Conservation (phyloP, 1,284 basidiomycete species). For the Moniliophthora roreri region DNA sequence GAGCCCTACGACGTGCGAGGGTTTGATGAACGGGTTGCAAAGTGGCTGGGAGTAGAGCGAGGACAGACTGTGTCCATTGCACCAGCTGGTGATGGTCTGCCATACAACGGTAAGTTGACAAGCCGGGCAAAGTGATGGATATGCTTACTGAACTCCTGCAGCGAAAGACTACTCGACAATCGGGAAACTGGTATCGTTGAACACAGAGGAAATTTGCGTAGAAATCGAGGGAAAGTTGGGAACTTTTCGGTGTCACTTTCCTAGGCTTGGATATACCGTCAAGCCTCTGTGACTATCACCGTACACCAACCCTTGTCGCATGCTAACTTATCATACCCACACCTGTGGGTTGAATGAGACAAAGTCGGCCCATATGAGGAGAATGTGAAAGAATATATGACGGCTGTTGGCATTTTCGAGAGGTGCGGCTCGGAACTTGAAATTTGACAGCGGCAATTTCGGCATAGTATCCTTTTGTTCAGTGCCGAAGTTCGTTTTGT, state of each 20-base stretch:
- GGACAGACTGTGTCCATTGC: constrained; percentile 41
- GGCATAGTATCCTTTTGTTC: too few relatives aligned
- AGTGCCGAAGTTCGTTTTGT: too few relatives aligned
- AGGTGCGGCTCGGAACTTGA: too few relatives aligned
- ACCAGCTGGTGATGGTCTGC: constrained; percentile 51
- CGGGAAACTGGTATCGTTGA: constrained; percentile 51
- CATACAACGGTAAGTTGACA: neutral
- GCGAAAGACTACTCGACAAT: constrained; percentile 28
- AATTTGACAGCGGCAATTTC: too few relatives aligned
- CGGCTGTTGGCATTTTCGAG: too few relatives aligned
- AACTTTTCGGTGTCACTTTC: constrained; percentile 51
- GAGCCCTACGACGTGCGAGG: constrained; percentile 39
- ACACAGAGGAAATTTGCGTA: constrained; percentile 48
- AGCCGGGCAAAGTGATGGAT: too few relatives aligned
- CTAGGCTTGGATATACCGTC: constrained; percentile 37
- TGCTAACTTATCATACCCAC: too few relatives aligned
- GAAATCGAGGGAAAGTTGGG: constrained; percentile 41
- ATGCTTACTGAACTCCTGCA: neutral
- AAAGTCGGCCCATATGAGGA: too few relatives aligned
- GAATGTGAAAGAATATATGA: too few relatives aligned
- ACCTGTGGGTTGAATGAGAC: too few relatives aligned
- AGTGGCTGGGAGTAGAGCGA: constrained; percentile 36
- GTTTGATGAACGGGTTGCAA: constrained; percentile 46
- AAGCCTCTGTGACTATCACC: constrained; percentile 9
- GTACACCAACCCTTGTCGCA: too few relatives aligned